A percentile compares a stretch with the other conserved stretches of the same genome.
Conservation (phyloP, 2,329 filamentous ascomycete genomes). For the Fusarium humuli region DNA sequence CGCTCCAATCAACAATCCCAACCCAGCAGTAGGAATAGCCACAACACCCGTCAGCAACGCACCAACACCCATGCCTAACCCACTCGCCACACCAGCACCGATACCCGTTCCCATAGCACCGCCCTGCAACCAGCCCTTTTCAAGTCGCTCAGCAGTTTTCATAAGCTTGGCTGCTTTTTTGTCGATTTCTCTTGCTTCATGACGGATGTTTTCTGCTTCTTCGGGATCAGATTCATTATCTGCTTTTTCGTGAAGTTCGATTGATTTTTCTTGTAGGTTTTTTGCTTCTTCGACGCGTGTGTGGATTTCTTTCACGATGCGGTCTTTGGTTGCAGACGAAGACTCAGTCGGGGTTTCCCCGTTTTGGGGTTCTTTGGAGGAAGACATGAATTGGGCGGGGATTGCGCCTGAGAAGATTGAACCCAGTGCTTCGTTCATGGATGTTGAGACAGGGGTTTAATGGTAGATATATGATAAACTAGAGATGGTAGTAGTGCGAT, state of each 20-base stretch:
- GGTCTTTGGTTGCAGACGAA: conserved; percentile 24
- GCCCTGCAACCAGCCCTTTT: conserved; percentile 42
- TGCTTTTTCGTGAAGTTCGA: conserved; percentile 37
- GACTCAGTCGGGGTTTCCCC: conserved; percentile 9
- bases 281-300: conserved; percentile 35
- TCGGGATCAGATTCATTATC: conserved; percentile 20
- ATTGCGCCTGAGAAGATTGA: conserved; percentile 29
- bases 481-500: not conserved
- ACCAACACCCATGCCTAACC: conserved; percentile 32
- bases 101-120: conserved; percentile 40
- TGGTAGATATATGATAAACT: not conserved
- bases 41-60: conserved; percentile 36
- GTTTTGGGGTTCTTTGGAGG: conserved; percentile 5
- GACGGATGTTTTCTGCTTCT: conserved; percentile 22
- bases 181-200: conserved; percentile 32
- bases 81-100: conserved; percentile 39
- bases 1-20: conserved; percentile 38
- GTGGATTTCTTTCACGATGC: conserved; percentile 31
- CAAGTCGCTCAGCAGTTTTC: conserved; percentile 36
- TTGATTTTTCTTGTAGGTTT: conserved; percentile 17
- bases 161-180: conserved; percentile 42
- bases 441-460: not conserved
- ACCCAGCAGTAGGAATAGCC: conserved; percentile 34
- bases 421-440: conserved; percentile 25
- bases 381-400: conserved; percentile 27